A percentile compares a stretch with the other conserved stretches of the same genome.
phyloP scores from a whole-genome alignment of 2,329 filamentous ascomycete species.

The Pseudogymnoascus sp. region DNA sequence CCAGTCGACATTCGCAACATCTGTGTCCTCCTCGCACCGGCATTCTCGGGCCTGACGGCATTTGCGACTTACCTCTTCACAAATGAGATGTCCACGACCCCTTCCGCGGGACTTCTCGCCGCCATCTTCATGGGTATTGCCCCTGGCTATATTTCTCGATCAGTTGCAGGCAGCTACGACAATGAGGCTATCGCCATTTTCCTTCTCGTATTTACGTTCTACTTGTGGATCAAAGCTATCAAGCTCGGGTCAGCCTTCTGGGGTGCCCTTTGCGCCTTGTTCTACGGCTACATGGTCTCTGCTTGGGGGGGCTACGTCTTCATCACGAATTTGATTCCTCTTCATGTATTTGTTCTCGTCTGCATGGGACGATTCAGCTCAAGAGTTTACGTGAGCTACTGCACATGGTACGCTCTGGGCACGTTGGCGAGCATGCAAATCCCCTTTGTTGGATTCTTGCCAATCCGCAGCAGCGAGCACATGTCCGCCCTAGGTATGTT shows the following conservation, averaged over 20 bases:
- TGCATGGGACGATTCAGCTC: constrained; percentile 96
- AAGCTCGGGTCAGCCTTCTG: constrained; percentile 96
- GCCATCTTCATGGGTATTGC: constrained; percentile 96
- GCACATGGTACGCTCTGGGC: constrained; percentile 94
- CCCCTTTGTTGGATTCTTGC: constrained; percentile 95
- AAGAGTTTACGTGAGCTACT: constrained; percentile 91
- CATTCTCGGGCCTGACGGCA: constrained; percentile 88
- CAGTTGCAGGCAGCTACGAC: constrained; percentile 96
- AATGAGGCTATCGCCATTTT: constrained; percentile 99
- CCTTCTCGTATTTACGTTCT: constrained; percentile 96
- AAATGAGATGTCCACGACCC: constrained; percentile 92
- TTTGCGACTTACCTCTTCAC: constrained; percentile 91
- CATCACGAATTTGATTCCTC: constrained; percentile 92
- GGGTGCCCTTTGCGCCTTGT: constrained; percentile 88
- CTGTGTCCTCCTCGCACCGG: constrained; percentile 91
- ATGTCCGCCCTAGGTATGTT: constrained; percentile 85
- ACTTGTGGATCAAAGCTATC: constrained; percentile 96
- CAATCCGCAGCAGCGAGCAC: constrained; percentile 94
- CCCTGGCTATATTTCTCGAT: constrained; percentile 95
- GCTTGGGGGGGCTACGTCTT: constrained; percentile 99
- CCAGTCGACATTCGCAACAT: constrained; percentile 99
- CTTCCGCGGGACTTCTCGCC: constrained; percentile 88
- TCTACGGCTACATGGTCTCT: constrained; percentile 99
- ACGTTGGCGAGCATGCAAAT: constrained; percentile 99
- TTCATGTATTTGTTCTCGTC: constrained; percentile 89